phyloP scores from a whole-genome alignment of 192 early-diverging fungal species.

The Piromyces finnis region DNA sequence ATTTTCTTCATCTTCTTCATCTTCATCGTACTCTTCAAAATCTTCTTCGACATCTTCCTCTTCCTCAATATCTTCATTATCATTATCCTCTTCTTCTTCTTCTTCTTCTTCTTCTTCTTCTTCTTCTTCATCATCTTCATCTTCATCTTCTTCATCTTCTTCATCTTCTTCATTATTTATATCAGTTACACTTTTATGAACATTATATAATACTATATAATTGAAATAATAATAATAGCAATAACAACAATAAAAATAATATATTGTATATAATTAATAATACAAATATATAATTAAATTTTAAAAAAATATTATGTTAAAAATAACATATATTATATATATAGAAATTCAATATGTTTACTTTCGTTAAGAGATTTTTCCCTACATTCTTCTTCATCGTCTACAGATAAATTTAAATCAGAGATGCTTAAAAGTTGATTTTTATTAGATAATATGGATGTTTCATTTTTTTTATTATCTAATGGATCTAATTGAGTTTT shows the following conservation, averaged over 20 bases:
- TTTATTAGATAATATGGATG: neutral
- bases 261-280: too few relatives aligned
- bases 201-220: neutral
- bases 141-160: conserved; percentile 1
- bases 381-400: neutral
- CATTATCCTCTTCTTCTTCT: conserved; percentile 1
- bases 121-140: conserved; percentile 2
- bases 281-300: too few relatives aligned
- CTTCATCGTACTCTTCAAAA: neutral
- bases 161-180: conserved; percentile 1
- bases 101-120: neutral
- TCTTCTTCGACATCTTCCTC: neutral
- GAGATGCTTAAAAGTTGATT: neutral
- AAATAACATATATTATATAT: neutral
- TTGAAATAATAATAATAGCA: too few relatives aligned
- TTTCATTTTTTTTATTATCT: neutral
- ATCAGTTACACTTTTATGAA: conserved; percentile 2
- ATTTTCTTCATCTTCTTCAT: neutral
- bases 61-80: conserved; percentile 1
- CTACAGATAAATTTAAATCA: neutral
- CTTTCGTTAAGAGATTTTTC: neutral
- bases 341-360: neutral
- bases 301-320: too few relatives aligned
- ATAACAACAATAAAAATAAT: too few relatives aligned
- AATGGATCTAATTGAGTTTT: neutral